Base-by-base conservation (phyloP, 1,139 yeast genomes). In the Candida albicans region DNA sequence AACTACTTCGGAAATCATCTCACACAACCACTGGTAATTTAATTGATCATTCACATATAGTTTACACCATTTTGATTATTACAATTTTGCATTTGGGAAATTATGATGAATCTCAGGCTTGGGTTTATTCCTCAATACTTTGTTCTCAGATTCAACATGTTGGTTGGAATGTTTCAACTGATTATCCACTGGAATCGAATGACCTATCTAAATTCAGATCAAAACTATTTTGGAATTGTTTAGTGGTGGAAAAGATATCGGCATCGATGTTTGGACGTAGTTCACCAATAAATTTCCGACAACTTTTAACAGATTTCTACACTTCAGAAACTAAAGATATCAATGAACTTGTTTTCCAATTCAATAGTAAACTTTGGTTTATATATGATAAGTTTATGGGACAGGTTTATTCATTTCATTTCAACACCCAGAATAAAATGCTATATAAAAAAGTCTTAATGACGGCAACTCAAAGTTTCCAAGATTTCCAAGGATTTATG, bases 281-380 rank as follows among this genome's bases (percentile, higher is more conserved):
- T n/a, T 34, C 36, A 11, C 15, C 36, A 25, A 24, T 34, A 2
- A 34, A 34, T 34, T 34, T 34, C 12, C 24, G 36, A 34, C 24
- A 27, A 34, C 24, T 34, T 9, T 22, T 34, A n/a, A 34, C 18
- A 2, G 26, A 34, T 18, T 34, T 22, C 24, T 34, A 34, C n/a
- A 34, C 36, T 6, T 22, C 28, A 18, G 36, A 34, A 5, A 34
- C 36, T 8, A 10, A 34, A 11, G 14, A 34, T 13, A 22, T 22
- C 10, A 34, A 34, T 24, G 36, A 34, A 34, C 24, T 34, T 8
- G 26, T 34, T 18, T 34, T 34, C n/a, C 36, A 34, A 10, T 34
- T 34, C 14, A 34, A 34, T 34, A 34, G 28, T 4, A 34, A 34
- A 22, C 12, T 34, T 4, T 18, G 12, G n/a, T 34, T 11, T 9